phyloP scores from a whole-genome alignment of 768 basidiomycete genomes.

The Hericium rajendrae region DNA sequence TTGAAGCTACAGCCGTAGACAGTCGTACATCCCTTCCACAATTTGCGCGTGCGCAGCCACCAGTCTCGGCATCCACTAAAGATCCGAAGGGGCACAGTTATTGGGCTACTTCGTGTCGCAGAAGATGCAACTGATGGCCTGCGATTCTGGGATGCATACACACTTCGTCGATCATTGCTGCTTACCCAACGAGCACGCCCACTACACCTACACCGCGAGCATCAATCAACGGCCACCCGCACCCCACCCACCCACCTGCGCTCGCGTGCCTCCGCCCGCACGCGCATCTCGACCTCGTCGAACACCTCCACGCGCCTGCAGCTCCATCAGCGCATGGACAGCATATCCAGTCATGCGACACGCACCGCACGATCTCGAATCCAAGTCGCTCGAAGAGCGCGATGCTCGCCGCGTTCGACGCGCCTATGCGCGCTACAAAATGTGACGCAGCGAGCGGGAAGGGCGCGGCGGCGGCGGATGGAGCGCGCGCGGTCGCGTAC shows the following conservation, averaged over 20 bases:
- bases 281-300: conserved; percentile 74
- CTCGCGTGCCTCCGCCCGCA: conserved; percentile 1
- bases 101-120: too few relatives aligned
- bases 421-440: conserved; percentile 65
- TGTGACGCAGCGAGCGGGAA: conserved; percentile 34
- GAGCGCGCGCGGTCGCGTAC: conserved; percentile 41
- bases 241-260: conserved; percentile 7
- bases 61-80: too few relatives aligned
- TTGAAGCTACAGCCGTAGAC: too few relatives aligned
- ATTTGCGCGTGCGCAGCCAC: too few relatives aligned
- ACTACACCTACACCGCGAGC: background rate
- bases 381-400: conserved; percentile 68
- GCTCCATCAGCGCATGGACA: too few relatives aligned
- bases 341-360: too few relatives aligned
- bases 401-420: conserved; percentile 61
- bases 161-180: too few relatives aligned
- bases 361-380: conserved; percentile 52
- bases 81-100: too few relatives aligned
- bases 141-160: too few relatives aligned
- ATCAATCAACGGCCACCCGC: conserved; percentile 2
- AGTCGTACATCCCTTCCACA: too few relatives aligned
- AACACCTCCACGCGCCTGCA: conserved; percentile 49
- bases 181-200: too few relatives aligned
- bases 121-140: too few relatives aligned
- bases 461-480: conserved; percentile 6